Evolutionary conservation across 2,329 filamentous ascomycete genomes (phyloP).

Genomic region (Arthrobotrys megalospora): DNA sequence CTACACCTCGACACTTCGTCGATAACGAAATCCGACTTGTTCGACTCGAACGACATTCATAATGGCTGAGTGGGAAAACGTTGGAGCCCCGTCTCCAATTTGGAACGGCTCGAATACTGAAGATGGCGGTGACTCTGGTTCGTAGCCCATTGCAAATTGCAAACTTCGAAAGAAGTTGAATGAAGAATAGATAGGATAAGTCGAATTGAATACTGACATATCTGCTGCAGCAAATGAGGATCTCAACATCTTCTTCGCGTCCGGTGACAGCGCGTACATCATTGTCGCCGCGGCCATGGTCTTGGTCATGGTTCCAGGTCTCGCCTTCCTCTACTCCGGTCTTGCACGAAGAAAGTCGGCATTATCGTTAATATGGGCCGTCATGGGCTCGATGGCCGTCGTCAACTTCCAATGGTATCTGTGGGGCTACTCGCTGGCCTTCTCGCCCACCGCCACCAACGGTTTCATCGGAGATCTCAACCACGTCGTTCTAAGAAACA

Average conservation of each 20-base stretch:
- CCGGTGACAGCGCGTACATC: conserved; percentile 95
- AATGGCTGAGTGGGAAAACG: conserved; percentile 56
- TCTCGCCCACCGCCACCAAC: conserved; percentile 84
- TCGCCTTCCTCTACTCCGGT: conserved; percentile 97
- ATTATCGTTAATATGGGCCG: conserved; percentile 95
- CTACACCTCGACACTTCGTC: conserved; percentile 25
- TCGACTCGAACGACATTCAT: conserved; percentile 13
- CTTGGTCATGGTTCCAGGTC: conserved; percentile 94
- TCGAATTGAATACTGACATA: conserved; percentile 15
- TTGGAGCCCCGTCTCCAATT: conserved; percentile 53
- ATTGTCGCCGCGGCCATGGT: conserved; percentile 92
- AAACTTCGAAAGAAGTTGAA: background rate
- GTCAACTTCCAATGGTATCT: conserved; percentile 99
- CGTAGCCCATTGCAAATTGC: conserved; percentile 1
- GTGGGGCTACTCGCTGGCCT: conserved; percentile 97
- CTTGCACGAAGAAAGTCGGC: conserved; percentile 98
- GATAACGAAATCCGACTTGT: conserved; percentile 9
- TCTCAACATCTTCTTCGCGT: conserved; percentile 91
- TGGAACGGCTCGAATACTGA: conserved; percentile 46
- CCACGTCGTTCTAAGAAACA: conserved; percentile 90
- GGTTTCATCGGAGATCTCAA: conserved; percentile 92
- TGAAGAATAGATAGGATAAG: background rate
- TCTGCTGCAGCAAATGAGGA: conserved; percentile 79
- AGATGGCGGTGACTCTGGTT: conserved; percentile 56
- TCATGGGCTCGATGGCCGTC: conserved; percentile 92